Evolutionary conservation across 345 rosid genomes (phyloP), one percentile per base, ranked within the genome.

Genomic region (Camelina sativa): DNA sequence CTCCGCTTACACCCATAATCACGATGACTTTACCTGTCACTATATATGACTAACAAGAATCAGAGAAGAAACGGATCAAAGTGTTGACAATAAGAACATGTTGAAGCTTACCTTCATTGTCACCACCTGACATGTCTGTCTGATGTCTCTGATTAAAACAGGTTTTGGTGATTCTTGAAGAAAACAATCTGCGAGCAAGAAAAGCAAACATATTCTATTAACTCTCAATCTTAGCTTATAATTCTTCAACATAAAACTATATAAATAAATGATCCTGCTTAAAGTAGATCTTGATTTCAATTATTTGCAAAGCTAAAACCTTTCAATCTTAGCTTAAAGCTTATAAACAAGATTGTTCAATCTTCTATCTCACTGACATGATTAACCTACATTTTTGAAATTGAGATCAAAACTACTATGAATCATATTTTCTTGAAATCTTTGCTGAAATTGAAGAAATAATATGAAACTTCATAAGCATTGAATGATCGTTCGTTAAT

Each of bases 1-100:
- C 78, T 12, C 94, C 97, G 38, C 84, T 82, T 16, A 91, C 97
- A 11, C 97, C 97, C 94, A 91, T 91, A 20, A 91, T 73, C 48
- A 84, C 94, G 53, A 88, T 75, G 11, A 77, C 83, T 75, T 75
- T 79, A 3, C 83, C 88, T 84, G 71, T 11, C 12, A 77, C 64
- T 28, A 8, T 34, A 8, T 34, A 34, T 35, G 59, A 35, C 25
- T 13, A 30, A 51, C 19, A 55, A 62, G 65, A 76, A 54, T 69
- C 30, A 41, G 47, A 16, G 4, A 41, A 23, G 54, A 23, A 12
- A 51, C 23, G 17, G 30, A 59, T 16, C 11, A 25, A 35, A 34
- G 16, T 15, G 23, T 50, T 23, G 65, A 23, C 41, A 25, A 71
- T 55, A 57, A 71, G 56, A 40, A 17, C 17, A 13, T 51, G 41